phyloP scores from a whole-genome alignment of 805 yeast species.

The Ogataea glucozyma region DNA sequence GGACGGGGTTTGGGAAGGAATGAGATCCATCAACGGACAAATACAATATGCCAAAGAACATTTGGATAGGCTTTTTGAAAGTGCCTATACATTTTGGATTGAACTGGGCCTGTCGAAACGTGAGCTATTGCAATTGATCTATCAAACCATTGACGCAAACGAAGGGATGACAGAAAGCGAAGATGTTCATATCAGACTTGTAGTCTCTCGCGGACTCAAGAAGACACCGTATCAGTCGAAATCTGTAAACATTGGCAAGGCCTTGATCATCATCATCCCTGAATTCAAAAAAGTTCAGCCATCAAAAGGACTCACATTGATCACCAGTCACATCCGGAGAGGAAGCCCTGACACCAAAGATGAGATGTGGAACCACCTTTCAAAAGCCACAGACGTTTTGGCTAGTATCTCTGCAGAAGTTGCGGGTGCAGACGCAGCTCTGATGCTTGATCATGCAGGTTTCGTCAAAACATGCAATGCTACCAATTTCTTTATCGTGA shows the following conservation, averaged over 20 bases:
- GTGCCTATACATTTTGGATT: slow-evolving; percentile 11
- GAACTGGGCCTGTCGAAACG: slow-evolving; percentile 7
- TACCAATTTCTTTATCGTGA: slow-evolving; percentile 15
- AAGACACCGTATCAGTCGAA: slow-evolving; percentile 14
- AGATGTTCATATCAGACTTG: slow-evolving; percentile 11
- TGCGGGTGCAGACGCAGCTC: slow-evolving; percentile 16
- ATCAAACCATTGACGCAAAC: slow-evolving; percentile 13
- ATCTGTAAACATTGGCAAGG: slow-evolving; percentile 12
- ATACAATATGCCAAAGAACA: slow-evolving; percentile 14
- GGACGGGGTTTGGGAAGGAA: slow-evolving; percentile 18
- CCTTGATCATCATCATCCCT: slow-evolving; percentile 16
- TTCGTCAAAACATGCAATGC: slow-evolving; percentile 17
- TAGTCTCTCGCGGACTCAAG: slow-evolving; percentile 15
- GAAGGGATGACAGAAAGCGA: slow-evolving; percentile 15
- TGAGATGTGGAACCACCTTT: slow-evolving; percentile 19
- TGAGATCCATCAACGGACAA: slow-evolving; percentile 8
- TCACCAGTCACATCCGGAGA: slow-evolving; percentile 12
- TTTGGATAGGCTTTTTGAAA: slow-evolving; percentile 12
- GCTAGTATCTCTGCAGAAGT: slow-evolving; percentile 15
- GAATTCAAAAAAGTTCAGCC: slow-evolving; percentile 14
- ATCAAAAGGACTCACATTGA: slow-evolving; percentile 4
- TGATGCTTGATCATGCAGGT: slow-evolving; percentile 16
- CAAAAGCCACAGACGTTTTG: slow-evolving; percentile 16
- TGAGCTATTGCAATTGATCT: slow-evolving; percentile 8
- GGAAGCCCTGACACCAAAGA: slow-evolving; percentile 14